A percentile compares a stretch with the other conserved stretches of the same genome.
These are phyloP conservation scores for Cardamine chenopodiifolia DNA, from an alignment of 345 rosid species.

Conservation along the genomic window DNA sequence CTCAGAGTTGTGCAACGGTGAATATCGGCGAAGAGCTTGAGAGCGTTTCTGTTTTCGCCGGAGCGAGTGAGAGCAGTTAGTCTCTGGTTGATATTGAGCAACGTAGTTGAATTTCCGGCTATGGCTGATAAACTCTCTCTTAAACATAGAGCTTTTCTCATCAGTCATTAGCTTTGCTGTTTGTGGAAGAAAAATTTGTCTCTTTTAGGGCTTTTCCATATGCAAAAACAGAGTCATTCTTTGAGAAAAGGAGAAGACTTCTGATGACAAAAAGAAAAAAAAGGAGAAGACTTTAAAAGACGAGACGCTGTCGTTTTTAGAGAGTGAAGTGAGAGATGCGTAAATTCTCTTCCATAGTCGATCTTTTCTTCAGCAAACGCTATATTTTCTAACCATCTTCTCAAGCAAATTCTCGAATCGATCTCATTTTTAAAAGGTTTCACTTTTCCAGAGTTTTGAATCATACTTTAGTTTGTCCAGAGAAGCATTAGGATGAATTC, in stretches of 20 bases:
- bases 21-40: slow-evolving; percentile 54
- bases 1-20: slow-evolving; percentile 47
- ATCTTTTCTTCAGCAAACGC: slow-evolving; percentile 20
- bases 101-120: slow-evolving; percentile 30
- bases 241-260: slow-evolving; percentile 5
- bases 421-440: slow-evolving; percentile 19
- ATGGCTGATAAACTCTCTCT: slow-evolving; percentile 27
- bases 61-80: slow-evolving; percentile 53
- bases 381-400: slow-evolving; percentile 19
- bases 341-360: slow-evolving; percentile 14
- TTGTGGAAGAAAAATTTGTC: neutral
- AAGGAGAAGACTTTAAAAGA: slow-evolving; percentile 12
- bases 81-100: slow-evolving; percentile 57
- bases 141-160: slow-evolving; percentile 34
- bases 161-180: slow-evolving; percentile 31
- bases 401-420: slow-evolving; percentile 7
- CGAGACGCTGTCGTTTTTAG: slow-evolving; percentile 14
- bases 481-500: slow-evolving; percentile 59
- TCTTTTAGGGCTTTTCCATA: slow-evolving; percentile 6
- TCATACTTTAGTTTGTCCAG: slow-evolving; percentile 40
- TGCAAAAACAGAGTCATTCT: neutral
- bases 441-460: slow-evolving; percentile 27
- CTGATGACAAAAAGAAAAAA: no score
- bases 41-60: slow-evolving; percentile 50
- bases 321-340: slow-evolving; percentile 31